Base-by-base conservation (phyloP, 2,329 filamentous ascomycete genomes). In the Biscogniauxia marginata region DNA sequence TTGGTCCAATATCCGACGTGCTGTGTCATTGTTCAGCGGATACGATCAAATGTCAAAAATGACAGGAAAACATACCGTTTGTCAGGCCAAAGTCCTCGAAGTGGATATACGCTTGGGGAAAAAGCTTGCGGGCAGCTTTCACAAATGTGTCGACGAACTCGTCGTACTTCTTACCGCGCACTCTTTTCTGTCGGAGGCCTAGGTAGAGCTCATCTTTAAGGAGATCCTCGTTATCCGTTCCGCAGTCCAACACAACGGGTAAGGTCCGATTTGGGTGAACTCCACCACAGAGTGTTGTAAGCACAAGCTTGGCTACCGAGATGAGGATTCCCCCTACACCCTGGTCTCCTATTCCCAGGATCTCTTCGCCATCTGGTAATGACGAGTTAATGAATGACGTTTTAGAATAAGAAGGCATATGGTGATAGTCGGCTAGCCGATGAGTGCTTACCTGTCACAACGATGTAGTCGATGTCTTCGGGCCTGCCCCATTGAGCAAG, bases 261-360 rank as follows among this genome's bases (percentile, higher is more conserved):
- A 96, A 76, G 4, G 89, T 90, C 21, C 90, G 79, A 44, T 87
- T 86, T 0, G 90, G 91, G 67, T 96, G 89, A 6, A 96, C 84
- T 7, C 92, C 92, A n/a, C 89, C 91, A 70, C 91, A 96, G 0
- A 95, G 75, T 0, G 92, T 96, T 22, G 90, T 91, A 45, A 96
- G 79, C 8, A 88, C 87, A 23, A 96, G 77, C 69, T 96, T 96
- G 6, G 92, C 92, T 1, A 91, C 81, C 2, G 88, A 92, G 57
- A 96, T 96, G 43, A 96, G 78, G 51, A 96, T 88, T 2, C 88
- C 91, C 4, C 92, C 91, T 1, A 91, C 88, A 1, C 92, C 92
- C 73, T 96, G 91, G 67, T 96, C 92, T 1, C 92, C 91, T 56
- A 96, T 96, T 1, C 92, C 91, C 0, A 96, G 79, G 48, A 96